Evolutionary conservation across 2,329 filamentous ascomycete species (phyloP), one percentile per base, ranked within the genome.

Genomic region (Talaromyces sp.): DNA sequence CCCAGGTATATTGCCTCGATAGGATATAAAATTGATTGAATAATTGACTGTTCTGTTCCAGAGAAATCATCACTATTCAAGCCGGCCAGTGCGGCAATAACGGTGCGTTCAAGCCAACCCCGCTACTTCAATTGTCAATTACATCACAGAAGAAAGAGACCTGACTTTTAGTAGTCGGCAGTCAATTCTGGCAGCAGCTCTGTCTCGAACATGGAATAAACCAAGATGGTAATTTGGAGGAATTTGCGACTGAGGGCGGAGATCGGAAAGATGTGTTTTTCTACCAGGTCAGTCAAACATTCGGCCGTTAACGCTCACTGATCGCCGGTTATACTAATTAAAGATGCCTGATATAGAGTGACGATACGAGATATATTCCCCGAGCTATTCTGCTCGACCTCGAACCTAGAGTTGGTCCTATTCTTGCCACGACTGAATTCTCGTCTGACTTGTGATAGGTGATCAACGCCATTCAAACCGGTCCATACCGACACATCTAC

Each of bases 201-300:
- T 99, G 95, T 79, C 90, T 94, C 77, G 95, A 99, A 81, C 95
- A 99, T 77, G 95, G 96, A 68, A 99, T 99, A 82, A 97, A 90
- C 74, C 92, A 95, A 77, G 93, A 98, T 80, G 95, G 95, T 66
- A 98, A 98, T 77, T 86, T 99, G 66, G 93, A 97, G 77, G 93
- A 97, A 78, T 97, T 97, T 82, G 95, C 95, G 75, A 97, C 93
- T 59, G 95, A 98, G 79, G 95, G 95, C 75, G 93, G 94, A 70
- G 95, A 99, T 81, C 90, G 95, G 72, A 99, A 99, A 79, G 95
- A 99, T 80, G 95, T 99, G 67, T 98, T 98, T 82, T 98, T 97
- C 86, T 99, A 98, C 82, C 94, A 89, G 77, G 82, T 83, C 69
- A 31, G 70, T 50, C 56, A 22, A 50, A 13, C 17, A 17, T 31